Conservation (phyloP, 2,329 filamentous ascomycete genomes). For the Fusarium chaquense region DNA sequence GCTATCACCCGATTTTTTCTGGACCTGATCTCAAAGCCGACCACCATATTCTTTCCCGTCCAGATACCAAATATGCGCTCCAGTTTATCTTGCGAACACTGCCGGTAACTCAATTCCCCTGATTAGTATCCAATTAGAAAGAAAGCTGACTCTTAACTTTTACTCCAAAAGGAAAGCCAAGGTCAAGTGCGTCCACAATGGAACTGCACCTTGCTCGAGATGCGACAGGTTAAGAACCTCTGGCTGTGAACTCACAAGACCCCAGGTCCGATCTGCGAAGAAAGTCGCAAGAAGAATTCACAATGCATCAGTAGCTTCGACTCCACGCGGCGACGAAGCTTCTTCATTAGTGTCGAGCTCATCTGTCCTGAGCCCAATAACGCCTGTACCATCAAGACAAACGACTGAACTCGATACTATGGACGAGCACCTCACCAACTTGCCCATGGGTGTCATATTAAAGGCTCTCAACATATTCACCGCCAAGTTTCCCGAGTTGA, state of each 20-base stretch:
- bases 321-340: background rate
- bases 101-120: slow-evolving; percentile 41
- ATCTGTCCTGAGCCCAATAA: background rate
- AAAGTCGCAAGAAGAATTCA: slow-evolving; percentile 14
- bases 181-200: slow-evolving; percentile 52
- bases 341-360: background rate
- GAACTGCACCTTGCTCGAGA: slow-evolving; percentile 49
- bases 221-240: slow-evolving; percentile 47
- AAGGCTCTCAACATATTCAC: slow-evolving; percentile 53
- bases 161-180: slow-evolving; percentile 48
- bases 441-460: slow-evolving; percentile 47
- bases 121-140: fast-evolving
- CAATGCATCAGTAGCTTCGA: background rate
- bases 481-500: slow-evolving; percentile 52
- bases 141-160: background rate
- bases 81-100: slow-evolving; percentile 53
- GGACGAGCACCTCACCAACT: slow-evolving; percentile 44
- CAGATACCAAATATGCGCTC: slow-evolving; percentile 47
- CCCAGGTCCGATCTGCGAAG: slow-evolving; percentile 8
- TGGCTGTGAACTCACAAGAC: slow-evolving; percentile 46
- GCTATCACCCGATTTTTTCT: background rate
- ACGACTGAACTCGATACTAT: slow-evolving; percentile 1
- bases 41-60: slow-evolving; percentile 7
- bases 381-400: background rate
- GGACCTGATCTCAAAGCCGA: slow-evolving; percentile 23